Conservation (phyloP, 2,329 filamentous ascomycete species). For the Apiospora koreana region DNA sequence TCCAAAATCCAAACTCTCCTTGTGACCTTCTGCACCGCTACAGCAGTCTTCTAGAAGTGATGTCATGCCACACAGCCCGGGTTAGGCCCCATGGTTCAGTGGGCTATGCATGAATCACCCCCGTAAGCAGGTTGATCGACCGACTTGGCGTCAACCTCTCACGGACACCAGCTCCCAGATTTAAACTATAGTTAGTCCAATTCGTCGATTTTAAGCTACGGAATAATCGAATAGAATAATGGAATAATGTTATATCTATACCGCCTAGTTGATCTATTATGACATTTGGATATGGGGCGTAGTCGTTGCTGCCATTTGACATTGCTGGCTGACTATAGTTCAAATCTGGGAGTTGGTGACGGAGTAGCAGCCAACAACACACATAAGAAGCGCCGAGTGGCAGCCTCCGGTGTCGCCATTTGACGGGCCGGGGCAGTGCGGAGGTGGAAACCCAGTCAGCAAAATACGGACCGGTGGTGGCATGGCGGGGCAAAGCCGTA, state of each 20-base stretch:
- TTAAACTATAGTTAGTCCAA: too few species aligned
- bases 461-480: not conserved
- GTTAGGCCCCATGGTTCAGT: not conserved
- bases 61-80: not conserved
- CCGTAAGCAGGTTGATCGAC: not conserved
- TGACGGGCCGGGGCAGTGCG: not conserved
- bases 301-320: too few species aligned
- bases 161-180: too few species aligned
- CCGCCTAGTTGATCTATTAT: too few species aligned
- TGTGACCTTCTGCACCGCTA: not conserved
- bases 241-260: too few species aligned
- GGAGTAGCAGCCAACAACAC: not conserved
- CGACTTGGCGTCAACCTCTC: not conserved
- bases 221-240: too few species aligned
- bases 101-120: not conserved
- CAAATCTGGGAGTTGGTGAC: too few species aligned
- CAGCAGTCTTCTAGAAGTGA: not conserved
- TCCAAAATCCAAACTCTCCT: not conserved
- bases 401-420: not conserved
- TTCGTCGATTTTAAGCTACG: too few species aligned
- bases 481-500: not conserved
- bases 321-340: too few species aligned
- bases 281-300: too few species aligned
- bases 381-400: not conserved
- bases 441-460: not conserved